Conservation (phyloP, 768 basidiomycete genomes). For the Arthromyces matolae region DNA sequence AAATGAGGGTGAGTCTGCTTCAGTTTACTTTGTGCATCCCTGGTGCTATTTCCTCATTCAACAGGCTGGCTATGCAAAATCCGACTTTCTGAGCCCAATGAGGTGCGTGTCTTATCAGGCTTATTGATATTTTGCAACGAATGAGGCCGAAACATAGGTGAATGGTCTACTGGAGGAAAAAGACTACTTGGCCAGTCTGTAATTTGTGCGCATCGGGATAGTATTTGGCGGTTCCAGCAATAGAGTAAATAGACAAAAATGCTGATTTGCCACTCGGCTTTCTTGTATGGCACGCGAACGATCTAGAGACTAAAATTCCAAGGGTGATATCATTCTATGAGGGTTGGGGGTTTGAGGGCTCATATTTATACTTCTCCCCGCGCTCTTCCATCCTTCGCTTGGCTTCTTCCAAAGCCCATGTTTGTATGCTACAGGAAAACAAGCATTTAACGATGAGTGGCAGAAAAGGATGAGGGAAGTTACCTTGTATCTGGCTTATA, state of each 20-base stretch:
- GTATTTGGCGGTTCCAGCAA: not conserved
- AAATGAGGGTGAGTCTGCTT: slow-evolving; percentile 57
- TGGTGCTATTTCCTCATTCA: not conserved
- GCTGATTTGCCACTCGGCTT: not conserved
- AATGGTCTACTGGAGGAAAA: slow-evolving; percentile 69
- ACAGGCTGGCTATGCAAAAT: slow-evolving; percentile 97
- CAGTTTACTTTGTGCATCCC: not conserved
- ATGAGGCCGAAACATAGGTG: slow-evolving; percentile 41
- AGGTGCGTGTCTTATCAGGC: slow-evolving; percentile 46
- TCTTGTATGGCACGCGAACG: not conserved
- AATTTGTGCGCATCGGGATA: slow-evolving; percentile 22
- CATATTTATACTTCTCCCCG: slow-evolving; percentile 87
- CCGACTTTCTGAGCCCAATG: slow-evolving; percentile 67
- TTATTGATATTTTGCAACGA: not conserved
- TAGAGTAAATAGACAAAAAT: slow-evolving; percentile 8
- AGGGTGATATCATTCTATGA: slow-evolving; percentile 24
- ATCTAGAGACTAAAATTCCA: slow-evolving; percentile 9
- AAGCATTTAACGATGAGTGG: slow-evolving; percentile 1
- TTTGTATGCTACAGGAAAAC: slow-evolving; percentile 63
- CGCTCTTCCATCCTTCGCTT: slow-evolving; percentile 88
- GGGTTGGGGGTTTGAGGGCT: slow-evolving; percentile 42
- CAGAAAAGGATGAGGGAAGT: not conserved
- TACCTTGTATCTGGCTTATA: slow-evolving; percentile 95
- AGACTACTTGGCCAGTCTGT: slow-evolving; percentile 54
- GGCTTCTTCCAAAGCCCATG: slow-evolving; percentile 89